A percentile compares a stretch with the other conserved stretches of the same genome.
Conservation (phyloP, 257 asterid species). For the Voacanga thouarsii region DNA sequence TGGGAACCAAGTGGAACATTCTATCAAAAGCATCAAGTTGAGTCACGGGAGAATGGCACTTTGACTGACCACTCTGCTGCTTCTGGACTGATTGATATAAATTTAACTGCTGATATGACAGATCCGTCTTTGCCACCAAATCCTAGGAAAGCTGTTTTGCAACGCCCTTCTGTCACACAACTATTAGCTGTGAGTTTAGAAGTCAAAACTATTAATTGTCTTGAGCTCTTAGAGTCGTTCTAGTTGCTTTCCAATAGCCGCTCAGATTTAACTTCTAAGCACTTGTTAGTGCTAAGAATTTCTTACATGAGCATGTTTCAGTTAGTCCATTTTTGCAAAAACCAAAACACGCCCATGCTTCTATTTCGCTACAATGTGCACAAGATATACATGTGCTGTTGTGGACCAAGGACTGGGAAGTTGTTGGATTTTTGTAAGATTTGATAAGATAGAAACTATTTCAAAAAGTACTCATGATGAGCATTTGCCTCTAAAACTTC, state of each 20-base stretch:
- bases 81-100: slow-evolving; percentile 83
- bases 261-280: neutral
- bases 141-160: slow-evolving; percentile 81
- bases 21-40: slow-evolving; percentile 57
- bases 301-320: neutral
- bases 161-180: slow-evolving; percentile 85
- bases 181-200: slow-evolving; percentile 70
- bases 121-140: slow-evolving; percentile 96
- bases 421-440: neutral
- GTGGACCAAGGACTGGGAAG: neutral
- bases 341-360: neutral
- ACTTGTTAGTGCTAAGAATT: neutral
- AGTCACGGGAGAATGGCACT: slow-evolving; percentile 59
- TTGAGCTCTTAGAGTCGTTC: neutral
- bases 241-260: neutral
- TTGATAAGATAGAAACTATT: neutral
- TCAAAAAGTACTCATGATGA: neutral
- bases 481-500: neutral
- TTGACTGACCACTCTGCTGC: slow-evolving; percentile 65
- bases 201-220: slow-evolving; percentile 17
- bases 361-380: neutral
- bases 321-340: neutral
- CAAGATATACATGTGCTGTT: neutral
- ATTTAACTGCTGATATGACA: slow-evolving; percentile 77
- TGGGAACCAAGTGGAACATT: slow-evolving; percentile 96